Evolutionary conservation across 129 eudicot genomes (phyloP).

Genomic region (Kitagawia praeruptora): DNA sequence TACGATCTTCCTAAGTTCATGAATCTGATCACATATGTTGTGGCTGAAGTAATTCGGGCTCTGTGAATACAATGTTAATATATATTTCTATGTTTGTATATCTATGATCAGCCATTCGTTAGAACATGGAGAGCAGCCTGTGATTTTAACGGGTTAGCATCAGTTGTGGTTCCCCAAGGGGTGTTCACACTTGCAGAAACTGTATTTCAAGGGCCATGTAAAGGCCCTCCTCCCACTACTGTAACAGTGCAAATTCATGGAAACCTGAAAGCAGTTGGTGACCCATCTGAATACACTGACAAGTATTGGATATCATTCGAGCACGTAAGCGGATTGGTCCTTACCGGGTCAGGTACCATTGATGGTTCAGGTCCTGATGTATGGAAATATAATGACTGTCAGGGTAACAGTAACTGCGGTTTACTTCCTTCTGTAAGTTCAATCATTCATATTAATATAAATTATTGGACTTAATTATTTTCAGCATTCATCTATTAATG

Average conservation of each 20-base stretch:
- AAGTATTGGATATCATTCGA: constrained; percentile 36
- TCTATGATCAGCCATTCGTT: constrained; percentile 30
- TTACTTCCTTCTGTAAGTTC: constrained; percentile 44
- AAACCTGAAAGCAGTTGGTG: constrained; percentile 28
- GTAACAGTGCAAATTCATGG: constrained; percentile 26
- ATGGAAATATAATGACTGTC: constrained; percentile 46
- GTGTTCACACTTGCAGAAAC: constrained; percentile 20
- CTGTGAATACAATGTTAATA: not conserved
- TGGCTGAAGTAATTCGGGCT: not conserved
- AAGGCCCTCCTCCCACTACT: constrained; percentile 7
- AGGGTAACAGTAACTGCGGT: constrained; percentile 23
- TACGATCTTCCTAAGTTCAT: not conserved
- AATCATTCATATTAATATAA: not conserved
- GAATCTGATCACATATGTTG: not conserved
- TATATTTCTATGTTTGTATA: not conserved
- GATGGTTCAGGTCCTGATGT: constrained; percentile 35
- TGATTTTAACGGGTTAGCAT: constrained; percentile 20
- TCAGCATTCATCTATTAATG: not conserved
- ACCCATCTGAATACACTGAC: constrained; percentile 25
- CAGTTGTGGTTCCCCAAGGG: constrained; percentile 35
- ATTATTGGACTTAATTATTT: not conserved
- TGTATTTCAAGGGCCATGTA: constrained; percentile 43
- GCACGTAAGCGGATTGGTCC: constrained; percentile 18
- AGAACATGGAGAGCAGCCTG: constrained; percentile 46
- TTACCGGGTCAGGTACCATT: constrained; percentile 43